phyloP scores from a whole-genome alignment of 1,139 yeast species.

The Debaryomyces nepalensis region DNA sequence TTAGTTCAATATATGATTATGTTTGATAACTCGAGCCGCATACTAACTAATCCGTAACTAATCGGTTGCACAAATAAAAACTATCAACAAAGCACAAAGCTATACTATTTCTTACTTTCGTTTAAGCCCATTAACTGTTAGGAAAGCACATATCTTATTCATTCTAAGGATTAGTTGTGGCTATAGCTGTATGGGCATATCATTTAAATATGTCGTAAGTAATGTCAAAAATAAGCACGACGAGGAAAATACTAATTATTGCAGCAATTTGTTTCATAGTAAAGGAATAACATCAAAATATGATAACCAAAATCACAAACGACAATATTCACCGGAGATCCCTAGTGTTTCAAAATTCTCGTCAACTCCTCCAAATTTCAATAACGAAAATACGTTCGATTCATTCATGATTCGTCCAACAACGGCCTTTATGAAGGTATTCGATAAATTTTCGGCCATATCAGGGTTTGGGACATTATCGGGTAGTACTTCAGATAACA shows the following conservation, averaged over 20 bases:
- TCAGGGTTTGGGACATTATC: conserved; percentile 20
- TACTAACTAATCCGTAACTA: too few relatives aligned
- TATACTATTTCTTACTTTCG: background rate
- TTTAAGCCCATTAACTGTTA: background rate
- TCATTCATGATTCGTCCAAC: conserved; percentile 30
- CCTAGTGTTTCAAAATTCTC: conserved; percentile 15
- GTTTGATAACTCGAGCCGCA: conserved; percentile 8
- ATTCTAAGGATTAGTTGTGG: background rate
- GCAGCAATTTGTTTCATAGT: conserved; percentile 15
- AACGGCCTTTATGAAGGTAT: conserved; percentile 35
- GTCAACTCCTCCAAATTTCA: conserved; percentile 14
- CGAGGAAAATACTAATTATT: conserved; percentile 4
- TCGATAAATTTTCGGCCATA: conserved; percentile 31
- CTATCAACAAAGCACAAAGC: conserved; percentile 6
- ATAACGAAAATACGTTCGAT: conserved; percentile 16
- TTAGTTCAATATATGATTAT: conserved; percentile 1
- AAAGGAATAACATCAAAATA: conserved; percentile 14
- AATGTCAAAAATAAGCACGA: background rate
- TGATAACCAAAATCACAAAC: conserved; percentile 13
- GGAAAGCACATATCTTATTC: too few relatives aligned
- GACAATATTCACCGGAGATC: conserved; percentile 14
- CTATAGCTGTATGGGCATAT: background rate
- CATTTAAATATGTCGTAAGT: conserved; percentile 11
- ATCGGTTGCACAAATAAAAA: conserved; percentile 14
- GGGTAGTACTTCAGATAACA: conserved; percentile 6